A percentile compares a stretch with the other conserved stretches of the same genome.
These are phyloP conservation scores for Diospyros lotus DNA, from an alignment of 148 eudicot species.

Conservation along the genomic window DNA sequence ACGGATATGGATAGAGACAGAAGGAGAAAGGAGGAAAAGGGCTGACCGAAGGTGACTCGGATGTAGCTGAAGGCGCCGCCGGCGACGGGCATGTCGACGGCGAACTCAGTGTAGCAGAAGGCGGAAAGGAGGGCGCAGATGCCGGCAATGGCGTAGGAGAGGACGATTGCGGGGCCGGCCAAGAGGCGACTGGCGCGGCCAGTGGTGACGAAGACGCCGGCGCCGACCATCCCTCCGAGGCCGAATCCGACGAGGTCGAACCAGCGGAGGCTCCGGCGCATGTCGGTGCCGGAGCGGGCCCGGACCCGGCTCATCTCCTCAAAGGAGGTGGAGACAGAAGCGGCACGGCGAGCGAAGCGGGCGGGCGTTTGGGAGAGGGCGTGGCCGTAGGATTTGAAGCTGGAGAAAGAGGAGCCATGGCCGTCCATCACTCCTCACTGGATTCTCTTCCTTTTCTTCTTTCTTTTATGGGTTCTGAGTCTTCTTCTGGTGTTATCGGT, in stretches of 20 bases:
- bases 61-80: slow-evolving; percentile 97
- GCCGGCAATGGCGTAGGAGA: slow-evolving; percentile 97
- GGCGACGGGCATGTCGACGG: slow-evolving; percentile 91
- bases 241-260: slow-evolving; percentile 72
- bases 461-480: not conserved
- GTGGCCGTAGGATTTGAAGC: slow-evolving; percentile 38
- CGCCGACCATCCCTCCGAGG: slow-evolving; percentile 93
- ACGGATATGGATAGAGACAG: not conserved
- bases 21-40: not conserved
- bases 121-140: slow-evolving; percentile 86
- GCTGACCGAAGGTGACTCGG: slow-evolving; percentile 75
- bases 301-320: slow-evolving; percentile 53
- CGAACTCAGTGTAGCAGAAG: slow-evolving; percentile 94
- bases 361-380: slow-evolving; percentile 62
- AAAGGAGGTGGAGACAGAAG: slow-evolving; percentile 49
- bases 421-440: slow-evolving; percentile 7
- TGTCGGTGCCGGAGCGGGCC: slow-evolving; percentile 49
- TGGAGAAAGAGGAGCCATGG: slow-evolving; percentile 61
- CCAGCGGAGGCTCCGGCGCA: slow-evolving; percentile 64
- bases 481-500: not conserved
- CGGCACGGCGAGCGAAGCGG: slow-evolving; percentile 57
- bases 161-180: slow-evolving; percentile 77
- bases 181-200: slow-evolving; percentile 48
- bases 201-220: slow-evolving; percentile 90
- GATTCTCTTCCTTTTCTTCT: slow-evolving; percentile 11